Conservation (phyloP, 495 filamentous ascomycete genomes). For the Aspergillus incahuasiensis region DNA sequence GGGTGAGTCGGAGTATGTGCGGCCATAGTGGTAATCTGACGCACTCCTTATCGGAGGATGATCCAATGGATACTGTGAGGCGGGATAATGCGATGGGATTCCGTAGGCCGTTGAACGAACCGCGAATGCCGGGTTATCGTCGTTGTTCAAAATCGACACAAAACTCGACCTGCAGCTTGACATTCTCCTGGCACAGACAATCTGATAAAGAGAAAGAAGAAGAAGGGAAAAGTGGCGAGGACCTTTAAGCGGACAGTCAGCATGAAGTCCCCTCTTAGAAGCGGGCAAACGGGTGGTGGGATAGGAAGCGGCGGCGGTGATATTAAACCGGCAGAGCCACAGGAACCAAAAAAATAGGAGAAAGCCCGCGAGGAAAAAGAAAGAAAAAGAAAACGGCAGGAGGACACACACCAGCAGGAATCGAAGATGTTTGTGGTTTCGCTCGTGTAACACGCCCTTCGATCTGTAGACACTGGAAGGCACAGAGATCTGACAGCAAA, state of each 20-base stretch:
- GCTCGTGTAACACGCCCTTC: constrained; percentile 32
- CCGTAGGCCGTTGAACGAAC: constrained; percentile 37
- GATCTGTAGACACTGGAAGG: constrained; percentile 27
- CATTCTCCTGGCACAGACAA: constrained; percentile 27
- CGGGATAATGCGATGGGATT: constrained; percentile 28
- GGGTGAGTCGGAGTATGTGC: constrained; percentile 27
- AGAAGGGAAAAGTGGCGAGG: constrained; percentile 4
- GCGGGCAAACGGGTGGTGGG: neutral
- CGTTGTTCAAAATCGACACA: constrained; percentile 48
- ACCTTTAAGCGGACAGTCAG: neutral
- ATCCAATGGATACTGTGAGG: constrained; percentile 26
- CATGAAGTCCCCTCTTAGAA: neutral
- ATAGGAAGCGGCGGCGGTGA: neutral
- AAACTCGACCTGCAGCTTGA: constrained; percentile 34
- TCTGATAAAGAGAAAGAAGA: neutral
- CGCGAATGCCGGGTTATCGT: constrained; percentile 46
- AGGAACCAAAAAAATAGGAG: constrained; percentile 12
- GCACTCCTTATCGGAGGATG: constrained; percentile 22
- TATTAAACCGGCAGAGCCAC: constrained; percentile 4
- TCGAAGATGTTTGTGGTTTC: constrained; percentile 38
- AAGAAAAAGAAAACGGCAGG: constrained; percentile 12
- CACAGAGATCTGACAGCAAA: constrained; percentile 27
- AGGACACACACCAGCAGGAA: constrained; percentile 33
- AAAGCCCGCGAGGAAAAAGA: neutral
- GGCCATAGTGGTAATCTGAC: constrained; percentile 20